Evolutionary conservation across 2,329 filamentous ascomycete genomes (phyloP).

Genomic region (Fusarium goolgardi): DNA sequence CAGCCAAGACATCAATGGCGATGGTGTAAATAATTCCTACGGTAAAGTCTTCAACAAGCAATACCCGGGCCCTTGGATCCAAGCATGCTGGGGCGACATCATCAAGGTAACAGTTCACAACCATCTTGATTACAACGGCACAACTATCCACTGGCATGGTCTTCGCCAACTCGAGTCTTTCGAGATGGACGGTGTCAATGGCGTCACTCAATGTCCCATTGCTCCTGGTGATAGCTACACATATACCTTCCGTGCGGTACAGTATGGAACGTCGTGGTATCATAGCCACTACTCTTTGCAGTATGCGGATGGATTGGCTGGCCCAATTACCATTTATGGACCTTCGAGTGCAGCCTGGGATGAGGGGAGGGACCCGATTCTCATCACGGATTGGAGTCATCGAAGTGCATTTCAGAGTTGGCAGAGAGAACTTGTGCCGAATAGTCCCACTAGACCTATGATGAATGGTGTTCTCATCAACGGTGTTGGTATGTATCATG

Average conservation of each 20-base stretch:
- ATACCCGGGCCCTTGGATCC: constrained; percentile 48
- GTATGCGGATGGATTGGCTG: constrained; percentile 41
- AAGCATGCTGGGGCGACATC: constrained; percentile 48
- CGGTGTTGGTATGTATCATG: neutral
- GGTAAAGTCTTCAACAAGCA: constrained; percentile 39
- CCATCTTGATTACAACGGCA: constrained; percentile 26
- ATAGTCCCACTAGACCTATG: constrained; percentile 8
- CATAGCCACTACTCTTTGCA: constrained; percentile 43
- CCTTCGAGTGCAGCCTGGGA: constrained; percentile 13
- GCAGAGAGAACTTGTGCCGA: constrained; percentile 14
- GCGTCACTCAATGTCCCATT: constrained; percentile 41
- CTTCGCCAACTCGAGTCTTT: constrained; percentile 37
- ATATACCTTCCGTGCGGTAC: constrained; percentile 33
- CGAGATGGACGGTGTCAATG: constrained; percentile 44
- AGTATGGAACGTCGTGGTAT: constrained; percentile 45
- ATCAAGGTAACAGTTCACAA: constrained; percentile 18
- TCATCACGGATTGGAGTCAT: constrained; percentile 18
- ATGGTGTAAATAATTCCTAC: constrained; percentile 10
- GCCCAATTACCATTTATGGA: constrained; percentile 31
- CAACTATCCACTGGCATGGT: constrained; percentile 43
- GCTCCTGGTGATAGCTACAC: constrained; percentile 33
- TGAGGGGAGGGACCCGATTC: constrained; percentile 14
- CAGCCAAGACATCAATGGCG: constrained; percentile 16
- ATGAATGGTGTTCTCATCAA: constrained; percentile 24
- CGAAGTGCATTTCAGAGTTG: constrained; percentile 12